A percentile compares a stretch with the other conserved stretches of the same genome.
phyloP scores from a whole-genome alignment of 106 monocot genomes.

The Dioscorea zingiberensis region DNA sequence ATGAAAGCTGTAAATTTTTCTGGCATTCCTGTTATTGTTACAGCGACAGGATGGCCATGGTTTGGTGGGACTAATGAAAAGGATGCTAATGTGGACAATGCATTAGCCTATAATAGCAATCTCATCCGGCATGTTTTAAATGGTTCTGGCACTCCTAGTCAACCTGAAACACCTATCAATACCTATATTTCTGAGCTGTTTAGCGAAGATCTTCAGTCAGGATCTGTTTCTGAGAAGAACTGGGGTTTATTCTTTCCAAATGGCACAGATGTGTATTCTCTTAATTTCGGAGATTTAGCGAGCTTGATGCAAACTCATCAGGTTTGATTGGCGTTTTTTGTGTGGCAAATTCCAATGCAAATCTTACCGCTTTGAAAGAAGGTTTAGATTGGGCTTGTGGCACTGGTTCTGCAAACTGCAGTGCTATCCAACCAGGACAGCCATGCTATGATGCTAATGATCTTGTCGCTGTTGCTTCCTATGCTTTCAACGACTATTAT shows the following conservation, averaged over 20 bases:
- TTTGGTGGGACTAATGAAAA: conserved; percentile 49
- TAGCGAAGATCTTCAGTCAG: conserved; percentile 59
- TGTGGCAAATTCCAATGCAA: conserved; percentile 64
- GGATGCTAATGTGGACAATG: conserved; percentile 73
- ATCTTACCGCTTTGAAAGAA: conserved; percentile 37
- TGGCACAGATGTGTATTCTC: conserved; percentile 46
- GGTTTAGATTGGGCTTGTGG: conserved; percentile 96
- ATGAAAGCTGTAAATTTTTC: conserved; percentile 79
- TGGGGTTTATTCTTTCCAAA: conserved; percentile 82
- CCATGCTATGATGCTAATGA: conserved; percentile 58
- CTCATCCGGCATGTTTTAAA: conserved; percentile 64
- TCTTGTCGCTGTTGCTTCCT: conserved; percentile 48
- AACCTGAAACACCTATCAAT: conserved; percentile 31
- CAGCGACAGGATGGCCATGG: conserved; percentile 87
- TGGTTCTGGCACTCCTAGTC: conserved; percentile 60
- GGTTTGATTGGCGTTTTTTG: conserved; percentile 52
- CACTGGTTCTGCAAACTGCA: conserved; percentile 71
- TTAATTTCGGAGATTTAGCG: conserved; percentile 26
- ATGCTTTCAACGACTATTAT: conserved; percentile 71
- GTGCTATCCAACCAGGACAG: conserved; percentile 71
- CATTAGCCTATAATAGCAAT: conserved; percentile 72
- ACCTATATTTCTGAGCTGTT: conserved; percentile 78
- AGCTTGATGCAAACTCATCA: conserved; percentile 12
- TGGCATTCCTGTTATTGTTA: conserved; percentile 66
- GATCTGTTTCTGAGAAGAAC: conserved; percentile 55